Evolutionary conservation across 2,329 filamentous ascomycete genomes (phyloP), one percentile per base, ranked within the genome.

Genomic region (Ceratocystis albifundus): DNA sequence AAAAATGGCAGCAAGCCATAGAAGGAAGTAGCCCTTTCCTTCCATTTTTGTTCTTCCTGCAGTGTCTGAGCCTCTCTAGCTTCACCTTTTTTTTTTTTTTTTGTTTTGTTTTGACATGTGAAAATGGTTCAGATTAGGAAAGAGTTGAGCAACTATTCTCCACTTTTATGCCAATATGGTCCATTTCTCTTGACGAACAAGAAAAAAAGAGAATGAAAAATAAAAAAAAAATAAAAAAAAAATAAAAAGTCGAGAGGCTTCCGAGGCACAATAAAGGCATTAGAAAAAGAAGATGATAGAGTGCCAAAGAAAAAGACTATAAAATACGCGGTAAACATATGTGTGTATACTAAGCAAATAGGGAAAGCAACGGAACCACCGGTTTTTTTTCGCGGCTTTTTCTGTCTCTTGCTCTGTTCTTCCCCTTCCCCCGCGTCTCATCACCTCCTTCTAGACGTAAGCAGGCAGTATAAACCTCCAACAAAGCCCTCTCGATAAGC

Each of bases 81-180:
- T 64, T 32, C 44, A 22, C 48, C 17, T 63, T 55, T 59, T 41
- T 48, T 64, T 64, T n/a, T n/a, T n/a, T 63, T 55, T 59, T 41
- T 48, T 64, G 61, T n/a, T n/a, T n/a, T n/a, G n/a, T n/a, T 61
- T 67, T 67, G 61, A 64, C 62, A 64, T 70, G 69, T 69, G 69
- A 70, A 68, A 69, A 66, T 68, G 64, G 65, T 61, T 41, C 55
- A 45, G 20, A 25, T 64, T 50, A 48, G 55, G 64, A 50, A 66
- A 61, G 22, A 50, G 17, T 36, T 22, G 25, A 64, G 50, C 46
- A 50, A 64, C 53, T 57, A 8, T 12, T 30, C 30, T 20, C 46
- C 28, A 64, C 53, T 57, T 45, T 25, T 32, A n/a, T 10, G 41
- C 12, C 12, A 36, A 20, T 32, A 30, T 17, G 17, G 32, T 8